A percentile compares a stretch with the other conserved stretches of the same genome.
Evolutionary conservation across 306 rosid species (phyloP).

Genomic region (Castanospermum australe): DNA sequence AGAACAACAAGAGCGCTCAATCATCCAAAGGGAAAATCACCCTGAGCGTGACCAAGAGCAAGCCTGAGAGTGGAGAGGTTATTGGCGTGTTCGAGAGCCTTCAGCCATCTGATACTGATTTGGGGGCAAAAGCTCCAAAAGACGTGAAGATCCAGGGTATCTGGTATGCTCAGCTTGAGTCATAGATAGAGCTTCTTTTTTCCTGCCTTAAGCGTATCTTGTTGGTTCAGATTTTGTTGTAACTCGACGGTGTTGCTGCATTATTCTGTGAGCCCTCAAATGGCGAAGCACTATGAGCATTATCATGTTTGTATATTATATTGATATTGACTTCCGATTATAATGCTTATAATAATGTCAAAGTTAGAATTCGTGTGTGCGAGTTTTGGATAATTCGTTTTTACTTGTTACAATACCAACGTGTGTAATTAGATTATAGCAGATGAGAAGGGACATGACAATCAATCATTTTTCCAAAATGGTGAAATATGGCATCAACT

Average conservation of each 20-base stretch:
- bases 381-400: slow-evolving; percentile 45
- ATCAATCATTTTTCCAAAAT: no score
- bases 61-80: slow-evolving; percentile 89
- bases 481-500: no score
- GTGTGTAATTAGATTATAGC: neutral
- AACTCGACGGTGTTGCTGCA: slow-evolving; percentile 35
- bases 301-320: slow-evolving; percentile 45
- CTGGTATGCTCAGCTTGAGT: slow-evolving; percentile 98
- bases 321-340: slow-evolving; percentile 25
- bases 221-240: slow-evolving; percentile 48
- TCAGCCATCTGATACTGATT: slow-evolving; percentile 96
- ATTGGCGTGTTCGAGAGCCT: slow-evolving; percentile 91
- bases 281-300: slow-evolving; percentile 23
- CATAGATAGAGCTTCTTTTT: slow-evolving; percentile 33
- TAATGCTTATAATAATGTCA: slow-evolving; percentile 20
- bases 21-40: slow-evolving; percentile 87
- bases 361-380: slow-evolving; percentile 22
- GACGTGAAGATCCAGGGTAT: slow-evolving; percentile 92
- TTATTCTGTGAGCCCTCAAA: slow-evolving; percentile 37
- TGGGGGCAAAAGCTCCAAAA: slow-evolving; percentile 95
- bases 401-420: slow-evolving; percentile 11
- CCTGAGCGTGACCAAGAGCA: slow-evolving; percentile 73
- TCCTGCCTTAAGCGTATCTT: slow-evolving; percentile 3
- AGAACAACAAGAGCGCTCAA: slow-evolving; percentile 65
- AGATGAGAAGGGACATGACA: no score